These are phyloP conservation scores for Gnaphalium uliginosum DNA, from an alignment of 129 eudicot species.

Conservation along the genomic window DNA sequence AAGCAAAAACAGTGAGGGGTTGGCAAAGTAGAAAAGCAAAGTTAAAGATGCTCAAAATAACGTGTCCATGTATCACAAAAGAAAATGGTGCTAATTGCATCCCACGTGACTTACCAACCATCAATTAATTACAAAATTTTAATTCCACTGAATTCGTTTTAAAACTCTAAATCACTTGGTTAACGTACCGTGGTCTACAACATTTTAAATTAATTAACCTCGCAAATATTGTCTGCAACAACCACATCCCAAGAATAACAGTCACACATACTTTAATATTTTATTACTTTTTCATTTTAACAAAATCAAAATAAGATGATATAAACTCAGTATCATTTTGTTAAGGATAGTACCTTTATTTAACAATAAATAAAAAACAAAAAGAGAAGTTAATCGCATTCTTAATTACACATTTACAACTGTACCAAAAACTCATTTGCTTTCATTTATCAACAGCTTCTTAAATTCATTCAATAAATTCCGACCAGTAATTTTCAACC, in stretches of 20 bases:
- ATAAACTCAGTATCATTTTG: too few species aligned
- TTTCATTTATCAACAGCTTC: not conserved
- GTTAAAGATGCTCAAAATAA: slow-evolving; percentile 32
- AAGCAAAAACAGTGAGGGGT: slow-evolving; percentile 23
- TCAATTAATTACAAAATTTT: not conserved
- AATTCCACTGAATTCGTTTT: not conserved
- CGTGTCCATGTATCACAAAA: slow-evolving; percentile 42
- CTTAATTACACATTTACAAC: not conserved
- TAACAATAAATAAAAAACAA: too few species aligned
- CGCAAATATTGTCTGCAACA: not conserved
- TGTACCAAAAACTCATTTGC: not conserved
- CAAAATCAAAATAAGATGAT: too few species aligned
- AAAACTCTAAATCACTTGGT: not conserved
- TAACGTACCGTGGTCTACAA: too few species aligned
- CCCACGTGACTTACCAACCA: slow-evolving; percentile 25
- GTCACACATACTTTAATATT: too few species aligned
- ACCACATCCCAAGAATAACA: not conserved
- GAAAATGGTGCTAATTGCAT: slow-evolving; percentile 37
- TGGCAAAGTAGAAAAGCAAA: slow-evolving; percentile 36
- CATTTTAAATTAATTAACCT: too few species aligned
- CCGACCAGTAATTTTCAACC: not conserved
- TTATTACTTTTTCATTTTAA: too few species aligned
- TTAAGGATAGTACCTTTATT: too few species aligned
- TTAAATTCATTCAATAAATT: not conserved
- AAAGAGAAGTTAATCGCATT: too few species aligned